phyloP scores from a whole-genome alignment of 805 yeast species.

The Priceomyces fermenticarens region DNA sequence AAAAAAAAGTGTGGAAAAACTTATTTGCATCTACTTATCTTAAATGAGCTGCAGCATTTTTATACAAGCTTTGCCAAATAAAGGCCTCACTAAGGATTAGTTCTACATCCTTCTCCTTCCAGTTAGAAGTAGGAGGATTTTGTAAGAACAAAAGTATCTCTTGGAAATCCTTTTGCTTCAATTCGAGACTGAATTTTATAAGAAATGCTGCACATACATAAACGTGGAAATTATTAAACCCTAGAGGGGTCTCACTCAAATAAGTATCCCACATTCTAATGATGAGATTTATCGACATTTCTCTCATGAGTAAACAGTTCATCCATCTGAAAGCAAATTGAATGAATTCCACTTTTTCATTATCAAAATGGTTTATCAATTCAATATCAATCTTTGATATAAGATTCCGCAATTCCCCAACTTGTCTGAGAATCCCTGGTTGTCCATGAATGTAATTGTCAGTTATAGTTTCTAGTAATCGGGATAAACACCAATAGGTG shows the following conservation, averaged over 20 bases:
- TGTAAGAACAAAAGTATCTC: slow-evolving; percentile 90
- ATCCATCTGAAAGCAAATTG: slow-evolving; percentile 98
- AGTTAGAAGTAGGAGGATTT: slow-evolving; percentile 78
- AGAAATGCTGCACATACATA: slow-evolving; percentile 97
- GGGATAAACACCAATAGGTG: slow-evolving; percentile 93
- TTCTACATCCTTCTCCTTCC: slow-evolving; percentile 91
- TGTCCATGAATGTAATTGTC: slow-evolving; percentile 98
- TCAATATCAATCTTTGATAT: slow-evolving; percentile 77
- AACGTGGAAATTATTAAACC: slow-evolving; percentile 89
- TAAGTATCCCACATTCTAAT: slow-evolving; percentile 99
- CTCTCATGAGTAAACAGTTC: slow-evolving; percentile 97
- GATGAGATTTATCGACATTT: slow-evolving; percentile 70
- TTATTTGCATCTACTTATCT: slow-evolving; percentile 21
- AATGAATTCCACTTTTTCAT: slow-evolving; percentile 86
- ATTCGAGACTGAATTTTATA: slow-evolving; percentile 77
- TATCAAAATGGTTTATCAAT: slow-evolving; percentile 68
- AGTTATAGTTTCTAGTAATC: slow-evolving; percentile 88
- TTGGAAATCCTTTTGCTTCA: slow-evolving; percentile 87
- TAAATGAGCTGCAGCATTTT: slow-evolving; percentile 86
- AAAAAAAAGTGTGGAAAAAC: not conserved
- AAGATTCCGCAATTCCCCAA: slow-evolving; percentile 70
- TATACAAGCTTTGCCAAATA: slow-evolving; percentile 92
- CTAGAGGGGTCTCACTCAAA: slow-evolving; percentile 66
- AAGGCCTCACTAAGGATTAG: slow-evolving; percentile 91
- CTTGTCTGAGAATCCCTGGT: slow-evolving; percentile 94